Percentiles rank a stretch among this genome's conserved stretches.
These are phyloP conservation scores for Ophiostoma ulmi DNA, from an alignment of 2,329 filamentous ascomycete species.

Conservation along the genomic window DNA sequence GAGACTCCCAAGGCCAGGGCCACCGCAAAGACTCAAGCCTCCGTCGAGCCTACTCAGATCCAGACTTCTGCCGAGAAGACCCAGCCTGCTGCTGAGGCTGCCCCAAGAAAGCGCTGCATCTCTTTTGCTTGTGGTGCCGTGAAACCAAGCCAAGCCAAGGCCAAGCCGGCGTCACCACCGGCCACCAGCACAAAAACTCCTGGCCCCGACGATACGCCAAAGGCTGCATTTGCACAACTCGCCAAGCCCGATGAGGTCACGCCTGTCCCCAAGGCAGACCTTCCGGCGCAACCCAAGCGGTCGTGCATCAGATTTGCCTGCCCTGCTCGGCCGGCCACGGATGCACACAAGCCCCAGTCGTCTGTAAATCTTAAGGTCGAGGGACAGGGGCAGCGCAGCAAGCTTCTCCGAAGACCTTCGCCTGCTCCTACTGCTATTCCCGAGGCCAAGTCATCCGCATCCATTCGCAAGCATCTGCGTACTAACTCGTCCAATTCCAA, in stretches of 20 bases:
- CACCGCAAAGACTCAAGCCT: slow-evolving; percentile 1
- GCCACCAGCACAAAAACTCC: slow-evolving; percentile 27
- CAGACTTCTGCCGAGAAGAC: slow-evolving; percentile 36
- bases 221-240: slow-evolving; percentile 21
- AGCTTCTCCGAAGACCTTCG: slow-evolving; percentile 25
- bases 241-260: slow-evolving; percentile 35
- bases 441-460: slow-evolving; percentile 34
- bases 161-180: slow-evolving; percentile 33
- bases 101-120: slow-evolving; percentile 77
- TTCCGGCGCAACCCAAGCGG: slow-evolving; percentile 44
- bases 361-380: slow-evolving; percentile 18
- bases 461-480: slow-evolving; percentile 30
- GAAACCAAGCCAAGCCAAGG: slow-evolving; percentile 44
- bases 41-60: slow-evolving; percentile 41
- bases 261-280: slow-evolving; percentile 30
- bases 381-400: slow-evolving; percentile 16
- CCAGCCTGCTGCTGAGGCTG: slow-evolving; percentile 28
- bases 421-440: slow-evolving; percentile 24
- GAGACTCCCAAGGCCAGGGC: slow-evolving; percentile 5
- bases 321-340: slow-evolving; percentile 47
- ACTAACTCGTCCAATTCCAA: slow-evolving; percentile 19
- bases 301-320: slow-evolving; percentile 73
- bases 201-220: slow-evolving; percentile 20
- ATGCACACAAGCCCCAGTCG: slow-evolving; percentile 36
- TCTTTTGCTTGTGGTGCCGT: slow-evolving; percentile 75